Evolutionary conservation across 2,329 filamentous ascomycete species (phyloP).

Genomic region (Pseudocercospora fuligena): DNA sequence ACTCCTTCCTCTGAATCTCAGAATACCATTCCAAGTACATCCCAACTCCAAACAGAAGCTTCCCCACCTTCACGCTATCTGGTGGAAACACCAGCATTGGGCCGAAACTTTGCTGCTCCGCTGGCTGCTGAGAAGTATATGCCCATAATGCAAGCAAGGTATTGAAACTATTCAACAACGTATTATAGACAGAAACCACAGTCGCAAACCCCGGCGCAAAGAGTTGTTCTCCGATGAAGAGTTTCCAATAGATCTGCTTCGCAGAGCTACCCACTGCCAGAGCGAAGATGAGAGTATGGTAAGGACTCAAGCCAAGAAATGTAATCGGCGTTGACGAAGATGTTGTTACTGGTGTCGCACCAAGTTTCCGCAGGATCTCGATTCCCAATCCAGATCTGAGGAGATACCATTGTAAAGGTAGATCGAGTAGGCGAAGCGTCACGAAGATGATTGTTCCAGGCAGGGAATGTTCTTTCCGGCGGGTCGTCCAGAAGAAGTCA

Average conservation of each 20-base stretch:
- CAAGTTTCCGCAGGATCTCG: conserved; percentile 14
- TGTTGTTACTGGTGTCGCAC: background rate
- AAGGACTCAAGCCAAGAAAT: conserved; percentile 28
- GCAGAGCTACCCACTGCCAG: conserved; percentile 30
- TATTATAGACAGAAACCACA: conserved; percentile 31
- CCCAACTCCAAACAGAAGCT: conserved; percentile 28
- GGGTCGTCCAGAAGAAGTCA: conserved; percentile 15
- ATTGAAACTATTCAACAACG: conserved; percentile 33
- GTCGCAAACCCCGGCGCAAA: conserved; percentile 26
- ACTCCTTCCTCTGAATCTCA: conserved; percentile 35
- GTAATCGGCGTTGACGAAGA: background rate
- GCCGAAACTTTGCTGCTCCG: conserved; percentile 13
- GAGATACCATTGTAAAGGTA: conserved; percentile 32
- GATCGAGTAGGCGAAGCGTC: conserved; percentile 25
- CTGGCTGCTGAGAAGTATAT: conserved; percentile 27
- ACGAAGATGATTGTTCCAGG: conserved; percentile 28
- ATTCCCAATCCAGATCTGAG: conserved; percentile 22
- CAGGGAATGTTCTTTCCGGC: conserved; percentile 17
- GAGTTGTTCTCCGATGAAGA: conserved; percentile 27
- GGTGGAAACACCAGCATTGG: conserved; percentile 19
- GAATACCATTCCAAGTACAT: conserved; percentile 34
- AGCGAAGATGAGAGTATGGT: conserved; percentile 31
- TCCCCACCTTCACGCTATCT: conserved; percentile 21
- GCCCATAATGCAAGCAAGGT: conserved; percentile 32
- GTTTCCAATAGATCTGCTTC: conserved; percentile 38